Evolutionary conservation across 495 filamentous ascomycete genomes (phyloP), one percentile per base, ranked within the genome.

Genomic region (Xanthoparmelia taractica): DNA sequence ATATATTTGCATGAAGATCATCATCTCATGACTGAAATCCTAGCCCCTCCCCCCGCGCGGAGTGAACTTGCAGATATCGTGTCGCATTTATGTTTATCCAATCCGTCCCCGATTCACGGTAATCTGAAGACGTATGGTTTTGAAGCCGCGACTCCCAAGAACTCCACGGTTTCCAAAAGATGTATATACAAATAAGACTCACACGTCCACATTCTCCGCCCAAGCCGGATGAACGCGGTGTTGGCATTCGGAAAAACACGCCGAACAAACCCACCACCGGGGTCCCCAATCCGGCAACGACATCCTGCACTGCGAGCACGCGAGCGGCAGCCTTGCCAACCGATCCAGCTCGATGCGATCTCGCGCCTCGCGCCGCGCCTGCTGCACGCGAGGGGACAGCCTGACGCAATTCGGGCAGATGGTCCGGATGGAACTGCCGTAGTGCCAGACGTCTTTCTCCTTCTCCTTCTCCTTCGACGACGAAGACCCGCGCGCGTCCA

Each of bases 261-360:
- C 15, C n/a, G 56, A 38, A 36, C 56, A 38, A 23, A 58, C 56
- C 56, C 56, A 58, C 56, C 56, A 58, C 11, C 29, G 56, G 12
- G 56, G 56, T 58, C 20, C 34, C 33, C n/a, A 36, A 17, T 29
- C 33, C 33, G 29, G 56, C 27, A 58, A 36, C 15, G 18, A 15
- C 34, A n/a, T 11, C 3, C 56, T 34, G 33, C 56, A 58, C 38
- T n/a, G 15, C 34, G 27, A 38, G 56, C 56, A 58, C 17, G 20
- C 15, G 33, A 25, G 13, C 11, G 13, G 17, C 17, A 4, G 27
- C 18, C 33, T n/a, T 12, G 56, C 56, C 56, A 23, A 58, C n/a
- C 33, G 56, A 31, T 34, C 34, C 18, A 58, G 34, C n/a, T 33
- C 17, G 27, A 10, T 12, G 34, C 15, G 31, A 11, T 11, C 33